Conservation (phyloP, 306 rosid genomes). For the Sphenostylis stenocarpa region DNA sequence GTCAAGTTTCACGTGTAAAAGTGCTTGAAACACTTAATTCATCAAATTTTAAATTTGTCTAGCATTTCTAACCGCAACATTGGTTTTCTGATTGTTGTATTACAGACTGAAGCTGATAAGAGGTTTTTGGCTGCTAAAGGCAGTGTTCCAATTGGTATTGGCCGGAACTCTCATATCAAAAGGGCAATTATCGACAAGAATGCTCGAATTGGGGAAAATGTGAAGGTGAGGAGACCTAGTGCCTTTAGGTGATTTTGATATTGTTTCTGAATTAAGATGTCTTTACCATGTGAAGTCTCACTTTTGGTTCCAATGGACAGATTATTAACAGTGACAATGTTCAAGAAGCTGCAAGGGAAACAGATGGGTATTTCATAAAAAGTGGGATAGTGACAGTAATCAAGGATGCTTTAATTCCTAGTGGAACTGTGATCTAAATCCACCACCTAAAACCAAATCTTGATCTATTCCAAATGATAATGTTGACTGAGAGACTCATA, state of each 20-base stretch:
- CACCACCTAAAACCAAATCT: background rate
- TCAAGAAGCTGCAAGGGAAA: constrained; percentile 98
- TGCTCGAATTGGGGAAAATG: constrained; percentile 90
- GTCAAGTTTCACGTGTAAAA: constrained; percentile 7
- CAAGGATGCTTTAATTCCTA: constrained; percentile 93
- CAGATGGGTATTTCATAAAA: constrained; percentile 96
- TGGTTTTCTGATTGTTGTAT: constrained; percentile 35
- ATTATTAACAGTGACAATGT: constrained; percentile 74
- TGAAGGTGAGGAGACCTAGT: constrained; percentile 59
- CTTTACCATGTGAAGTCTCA: no score
- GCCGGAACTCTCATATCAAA: constrained; percentile 84
- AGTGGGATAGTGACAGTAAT: constrained; percentile 91
- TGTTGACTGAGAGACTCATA: background rate
- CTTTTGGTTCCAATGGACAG: constrained; percentile 46
- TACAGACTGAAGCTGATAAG: constrained; percentile 87
- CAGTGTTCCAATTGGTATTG: constrained; percentile 90
- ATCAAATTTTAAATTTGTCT: background rate
- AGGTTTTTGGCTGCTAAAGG: constrained; percentile 84
- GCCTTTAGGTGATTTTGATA: background rate
- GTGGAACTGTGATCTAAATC: constrained; percentile 73
- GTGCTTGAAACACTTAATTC: constrained; percentile 5
- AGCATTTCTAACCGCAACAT: constrained; percentile 1
- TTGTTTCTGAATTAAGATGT: background rate
- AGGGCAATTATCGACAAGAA: constrained; percentile 98
- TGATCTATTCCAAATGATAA: background rate